Evolutionary conservation across 768 basidiomycete genomes (phyloP).

Genomic region (Trametes sanguinea): DNA sequence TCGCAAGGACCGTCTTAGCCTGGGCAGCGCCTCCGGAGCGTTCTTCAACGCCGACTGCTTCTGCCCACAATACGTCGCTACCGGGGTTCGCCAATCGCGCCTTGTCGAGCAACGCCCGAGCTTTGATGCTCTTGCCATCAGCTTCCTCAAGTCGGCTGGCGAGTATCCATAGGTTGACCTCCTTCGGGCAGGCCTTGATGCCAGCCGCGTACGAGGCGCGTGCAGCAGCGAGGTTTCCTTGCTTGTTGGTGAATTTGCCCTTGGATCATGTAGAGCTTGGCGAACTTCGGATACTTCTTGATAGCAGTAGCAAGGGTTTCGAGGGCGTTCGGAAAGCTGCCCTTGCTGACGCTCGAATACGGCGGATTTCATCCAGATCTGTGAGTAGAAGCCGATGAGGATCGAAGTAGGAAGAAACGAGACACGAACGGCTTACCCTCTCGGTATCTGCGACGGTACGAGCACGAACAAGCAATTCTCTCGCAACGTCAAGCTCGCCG

Average conservation of each 20-base stretch:
- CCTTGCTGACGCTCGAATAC: constrained; percentile 93
- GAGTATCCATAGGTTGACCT: constrained; percentile 85
- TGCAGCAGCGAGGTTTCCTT: constrained; percentile 61
- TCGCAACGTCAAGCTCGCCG: constrained; percentile 82
- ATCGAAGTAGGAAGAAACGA: background rate
- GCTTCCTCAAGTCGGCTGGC: constrained; percentile 87
- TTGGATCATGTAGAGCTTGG: constrained; percentile 97
- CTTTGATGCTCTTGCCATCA: constrained; percentile 91
- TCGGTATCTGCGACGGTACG: constrained; percentile 91
- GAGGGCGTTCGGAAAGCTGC: constrained; percentile 69
- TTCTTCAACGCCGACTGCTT: constrained; percentile 90
- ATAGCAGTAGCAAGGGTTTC: constrained; percentile 75
- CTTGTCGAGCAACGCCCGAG: constrained; percentile 87
- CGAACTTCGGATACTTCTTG: constrained; percentile 81
- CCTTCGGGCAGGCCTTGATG: constrained; percentile 84
- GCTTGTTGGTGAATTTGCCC: constrained; percentile 82
- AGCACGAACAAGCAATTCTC: constrained; percentile 85
- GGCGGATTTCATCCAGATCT: constrained; percentile 99
- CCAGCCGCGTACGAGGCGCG: constrained; percentile 83
- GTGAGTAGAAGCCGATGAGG: constrained; percentile 11
- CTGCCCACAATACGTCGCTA: constrained; percentile 87
- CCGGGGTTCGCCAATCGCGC: constrained; percentile 84
- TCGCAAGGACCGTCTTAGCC: constrained; percentile 84
- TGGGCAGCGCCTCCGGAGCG: constrained; percentile 78
- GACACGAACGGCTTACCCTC: constrained; percentile 52